A percentile compares a stretch with the other conserved stretches of the same genome.
These are phyloP conservation scores for Phytophthora pistaciae DNA, from an alignment of 352 stramenopile species.

Conservation along the genomic window DNA sequence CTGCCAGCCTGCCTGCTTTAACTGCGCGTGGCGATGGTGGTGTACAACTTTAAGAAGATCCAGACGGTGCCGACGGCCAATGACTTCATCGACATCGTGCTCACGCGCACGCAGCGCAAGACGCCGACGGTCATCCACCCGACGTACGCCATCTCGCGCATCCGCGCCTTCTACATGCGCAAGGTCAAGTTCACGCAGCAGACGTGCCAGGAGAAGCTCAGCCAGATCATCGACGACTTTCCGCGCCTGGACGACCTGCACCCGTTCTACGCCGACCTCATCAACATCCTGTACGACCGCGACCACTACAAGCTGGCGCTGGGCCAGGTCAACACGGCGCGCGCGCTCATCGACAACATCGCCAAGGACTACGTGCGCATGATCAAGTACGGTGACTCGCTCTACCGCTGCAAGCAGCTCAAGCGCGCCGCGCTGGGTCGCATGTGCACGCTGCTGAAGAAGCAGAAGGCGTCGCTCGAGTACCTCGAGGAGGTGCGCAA, in stretches of 20 bases:
- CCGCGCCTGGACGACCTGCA: slow-evolving; percentile 98
- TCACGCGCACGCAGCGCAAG: slow-evolving; percentile 99
- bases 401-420: slow-evolving; percentile 99
- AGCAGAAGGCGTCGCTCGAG: slow-evolving; percentile 98
- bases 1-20: too few relatives aligned
- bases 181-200: slow-evolving; percentile 99
- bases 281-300: slow-evolving; percentile 99
- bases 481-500: slow-evolving; percentile 98
- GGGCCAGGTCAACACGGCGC: slow-evolving; percentile 99
- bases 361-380: slow-evolving; percentile 99
- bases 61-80: slow-evolving; percentile 95
- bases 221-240: slow-evolving; percentile 98
- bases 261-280: slow-evolving; percentile 99
- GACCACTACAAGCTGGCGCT: slow-evolving; percentile 99
- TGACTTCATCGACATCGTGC: slow-evolving; percentile 99
- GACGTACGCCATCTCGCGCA: slow-evolving; percentile 97
- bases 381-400: slow-evolving; percentile 99
- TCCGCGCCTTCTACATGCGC: slow-evolving; percentile 97
- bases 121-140: slow-evolving; percentile 99
- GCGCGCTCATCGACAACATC: slow-evolving; percentile 98
- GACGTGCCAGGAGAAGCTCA: slow-evolving; percentile 98
- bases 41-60: slow-evolving; percentile 99
- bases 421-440: slow-evolving; percentile 99
- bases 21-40: slow-evolving; percentile 82
- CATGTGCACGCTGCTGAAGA: slow-evolving; percentile 99